These are phyloP conservation scores for Euphrasia confusa DNA, from an alignment of 257 asterid species.

Conservation along the genomic window DNA sequence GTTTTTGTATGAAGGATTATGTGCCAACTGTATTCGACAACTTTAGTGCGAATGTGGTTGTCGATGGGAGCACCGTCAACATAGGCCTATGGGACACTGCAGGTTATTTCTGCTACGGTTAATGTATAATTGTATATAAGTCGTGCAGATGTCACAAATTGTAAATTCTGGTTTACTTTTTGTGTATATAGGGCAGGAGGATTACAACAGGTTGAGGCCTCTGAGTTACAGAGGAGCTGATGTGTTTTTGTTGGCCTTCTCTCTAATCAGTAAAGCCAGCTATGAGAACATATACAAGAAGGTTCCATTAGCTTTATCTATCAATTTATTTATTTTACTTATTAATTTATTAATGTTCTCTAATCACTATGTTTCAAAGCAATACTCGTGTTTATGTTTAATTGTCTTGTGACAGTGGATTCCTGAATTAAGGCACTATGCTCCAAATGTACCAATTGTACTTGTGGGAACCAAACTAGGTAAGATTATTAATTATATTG, in stretches of 20 bases:
- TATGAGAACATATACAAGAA: constrained; percentile 76
- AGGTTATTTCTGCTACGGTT: constrained; percentile 31
- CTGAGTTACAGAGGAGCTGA: constrained; percentile 92
- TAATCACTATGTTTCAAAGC: not conserved
- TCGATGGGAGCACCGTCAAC: constrained; percentile 80
- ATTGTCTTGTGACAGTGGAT: constrained; percentile 54
- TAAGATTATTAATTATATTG: constrained; percentile 20
- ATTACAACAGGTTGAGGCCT: constrained; percentile 80
- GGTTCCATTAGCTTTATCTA: constrained; percentile 26
- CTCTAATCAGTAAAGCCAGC: constrained; percentile 82
- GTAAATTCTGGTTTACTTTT: not conserved
- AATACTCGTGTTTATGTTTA: not conserved
- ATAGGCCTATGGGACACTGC: constrained; percentile 95
- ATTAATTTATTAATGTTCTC: not conserved
- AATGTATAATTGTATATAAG: not conserved
- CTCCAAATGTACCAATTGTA: constrained; percentile 71
- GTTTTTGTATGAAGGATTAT: constrained; percentile 46
- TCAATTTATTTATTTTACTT: not conserved
- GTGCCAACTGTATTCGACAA: constrained; percentile 88
- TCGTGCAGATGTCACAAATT: not conserved
- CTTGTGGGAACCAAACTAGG: constrained; percentile 90
- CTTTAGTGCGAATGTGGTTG: constrained; percentile 85
- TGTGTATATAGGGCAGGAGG: constrained; percentile 70
- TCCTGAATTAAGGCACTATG: constrained; percentile 64
- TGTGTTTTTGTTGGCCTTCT: constrained; percentile 67